Base-by-base conservation (phyloP, 2,329 filamentous ascomycete genomes). In the Raffaelea deltoideospora region DNA sequence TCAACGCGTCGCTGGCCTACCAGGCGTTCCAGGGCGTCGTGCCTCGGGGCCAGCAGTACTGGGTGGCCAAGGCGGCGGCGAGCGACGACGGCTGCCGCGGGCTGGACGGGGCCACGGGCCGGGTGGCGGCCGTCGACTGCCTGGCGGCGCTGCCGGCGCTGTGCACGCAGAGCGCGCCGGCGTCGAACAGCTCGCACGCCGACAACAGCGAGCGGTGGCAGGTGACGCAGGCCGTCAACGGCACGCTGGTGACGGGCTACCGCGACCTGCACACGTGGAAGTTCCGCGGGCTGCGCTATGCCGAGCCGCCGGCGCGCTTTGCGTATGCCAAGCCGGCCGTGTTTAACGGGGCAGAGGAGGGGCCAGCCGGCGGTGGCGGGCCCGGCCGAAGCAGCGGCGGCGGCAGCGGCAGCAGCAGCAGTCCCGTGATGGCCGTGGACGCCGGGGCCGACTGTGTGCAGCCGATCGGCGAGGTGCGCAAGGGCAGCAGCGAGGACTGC, bases 101-200 rank as follows among this genome's bases (percentile, higher is more conserved):
- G 4, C n/a, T n/a, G n/a, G n/a, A n/a, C n/a, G n/a, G n/a, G 46
- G 52, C 30, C 47, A 52, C 28, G 48, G 59, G 60, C 19, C 58
- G 56, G 28, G 43, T 57, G 1, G 47, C 58, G 2, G 51, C 51
- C 5, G 41, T 61, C 21, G 53, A 60, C 38, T 53, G 51, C 38
- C 29, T 33, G 31, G 38, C 32, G 10, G 27, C 45, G 24, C 35
- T 53, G n/a, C 52, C 52, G 2, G 41, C 40, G 1, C 47, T 55
- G 4, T 55, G 51, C 47, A 50, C 53, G 4, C 51, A 55, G 35
- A 48, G 41, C n/a, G 52, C 51, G 0, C 48, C 47, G 4, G 41
- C 50, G 8, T 51, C 50, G 9, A 50, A 44, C 15, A 39, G 35
- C 24, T 41, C 28, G 3, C 32, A 41, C 18, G 38, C 41, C 28